Conservation (phyloP, 1,284 basidiomycete species). For the Fistulinella cinereoalba region DNA sequence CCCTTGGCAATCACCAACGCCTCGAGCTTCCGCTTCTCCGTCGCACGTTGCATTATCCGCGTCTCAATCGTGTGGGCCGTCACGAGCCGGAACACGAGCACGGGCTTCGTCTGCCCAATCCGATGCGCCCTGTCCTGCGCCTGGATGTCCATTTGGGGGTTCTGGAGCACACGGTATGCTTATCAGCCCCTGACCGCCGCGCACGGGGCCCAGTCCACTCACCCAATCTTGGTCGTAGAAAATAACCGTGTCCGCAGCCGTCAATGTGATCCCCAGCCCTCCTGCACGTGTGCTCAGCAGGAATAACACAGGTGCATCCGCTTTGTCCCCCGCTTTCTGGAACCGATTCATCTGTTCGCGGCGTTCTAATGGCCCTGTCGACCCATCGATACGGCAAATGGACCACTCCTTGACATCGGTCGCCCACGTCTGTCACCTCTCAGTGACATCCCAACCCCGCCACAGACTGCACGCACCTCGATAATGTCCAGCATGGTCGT, state of each 20-base stretch:
- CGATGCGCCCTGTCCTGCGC: slow-evolving; percentile 95
- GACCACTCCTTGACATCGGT: slow-evolving; percentile 75
- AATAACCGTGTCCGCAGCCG: slow-evolving; percentile 91
- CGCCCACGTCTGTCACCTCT: slow-evolving; percentile 72
- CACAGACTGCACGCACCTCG: slow-evolving; percentile 50
- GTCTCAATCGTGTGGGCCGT: slow-evolving; percentile 89
- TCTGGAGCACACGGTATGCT: slow-evolving; percentile 53
- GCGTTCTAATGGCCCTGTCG: slow-evolving; percentile 75
- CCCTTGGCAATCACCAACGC: slow-evolving; percentile 93
- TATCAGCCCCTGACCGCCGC: no score
- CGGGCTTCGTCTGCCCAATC: slow-evolving; percentile 89
- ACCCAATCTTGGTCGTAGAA: slow-evolving; percentile 97
- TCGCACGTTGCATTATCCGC: slow-evolving; percentile 86
- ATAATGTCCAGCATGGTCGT: slow-evolving; percentile 96
- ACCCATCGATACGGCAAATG: slow-evolving; percentile 90
- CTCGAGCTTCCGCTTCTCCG: slow-evolving; percentile 88
- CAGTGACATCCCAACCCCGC: neutral
- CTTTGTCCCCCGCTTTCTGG: slow-evolving; percentile 68
- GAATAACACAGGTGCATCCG: slow-evolving; percentile 77
- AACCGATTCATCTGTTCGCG: slow-evolving; percentile 83
- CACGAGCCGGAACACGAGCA: slow-evolving; percentile 86
- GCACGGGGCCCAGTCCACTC: no score
- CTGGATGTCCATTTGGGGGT: slow-evolving; percentile 95
- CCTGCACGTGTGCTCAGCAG: slow-evolving; percentile 91
- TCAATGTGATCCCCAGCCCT: slow-evolving; percentile 89